Evolutionary conservation across 352 stramenopile genomes (phyloP), one percentile per base, ranked within the genome.

Genomic region (Phytopythium helicoides): DNA sequence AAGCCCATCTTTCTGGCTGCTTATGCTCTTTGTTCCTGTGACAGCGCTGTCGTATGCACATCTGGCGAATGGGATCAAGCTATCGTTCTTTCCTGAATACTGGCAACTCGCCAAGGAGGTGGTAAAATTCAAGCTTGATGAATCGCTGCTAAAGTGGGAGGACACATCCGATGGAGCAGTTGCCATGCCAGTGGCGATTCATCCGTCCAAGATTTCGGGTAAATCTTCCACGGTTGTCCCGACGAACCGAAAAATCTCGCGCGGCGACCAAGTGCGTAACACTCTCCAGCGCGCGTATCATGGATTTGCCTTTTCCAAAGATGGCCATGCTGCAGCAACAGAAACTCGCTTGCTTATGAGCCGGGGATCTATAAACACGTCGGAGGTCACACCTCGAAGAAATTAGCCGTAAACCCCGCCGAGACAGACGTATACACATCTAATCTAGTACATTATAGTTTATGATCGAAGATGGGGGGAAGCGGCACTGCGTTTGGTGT

Each of bases 91-190:
- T 12, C 82, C 80, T 0, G 82, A 92, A 54, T 92, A 91, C 52
- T 89, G 76, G 74, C 77, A 92, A 16, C 69, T 92, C 16, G 76
- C 78, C 11, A 89, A 89, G 42, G 82, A 92, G 64, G 69, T 82
- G 21, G 64, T 73, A 44, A 89, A 89, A 41, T 89, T 89, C 42
- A 58, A 79, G 5, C 61, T 89, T 31, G 68, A 82, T 26, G 60
- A 80, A 23, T 58, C 66, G 19, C 59, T 86, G 3, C 52, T 93
- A 21, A 39, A 73, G 10, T 93, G 78, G 76, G 73, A 88, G 25
- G 81, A 90, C 53, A 78, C 73, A 35, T 88, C 73, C 25, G 68
- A 77, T 22, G 59, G 73, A 6, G 75, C 76, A 0, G 68, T 88
- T 18, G 65, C 71, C 0, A 59, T 87, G 14, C 81, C 78, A 2